A percentile compares a stretch with the other conserved stretches of the same genome.
phyloP scores from a whole-genome alignment of 306 rosid species.

The Vigna mungo region DNA sequence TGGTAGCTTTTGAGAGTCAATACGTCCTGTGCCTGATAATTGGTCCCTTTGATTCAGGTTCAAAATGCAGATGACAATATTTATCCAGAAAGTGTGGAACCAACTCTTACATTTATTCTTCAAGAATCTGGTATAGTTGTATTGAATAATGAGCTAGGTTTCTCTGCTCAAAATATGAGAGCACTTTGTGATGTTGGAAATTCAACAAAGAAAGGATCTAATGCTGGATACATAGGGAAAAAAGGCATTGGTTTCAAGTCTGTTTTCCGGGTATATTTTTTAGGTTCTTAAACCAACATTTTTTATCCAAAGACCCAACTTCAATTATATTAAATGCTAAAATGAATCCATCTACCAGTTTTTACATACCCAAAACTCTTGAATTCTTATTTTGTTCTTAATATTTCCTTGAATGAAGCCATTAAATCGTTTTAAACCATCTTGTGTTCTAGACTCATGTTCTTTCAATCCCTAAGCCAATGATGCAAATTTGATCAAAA shows the following conservation, averaged over 20 bases:
- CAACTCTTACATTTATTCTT: conserved; percentile 88
- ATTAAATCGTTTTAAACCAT: background rate
- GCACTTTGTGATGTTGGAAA: conserved; percentile 98
- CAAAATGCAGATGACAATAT: conserved; percentile 97
- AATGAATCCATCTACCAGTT: background rate
- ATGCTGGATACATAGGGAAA: conserved; percentile 91
- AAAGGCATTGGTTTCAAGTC: conserved; percentile 99
- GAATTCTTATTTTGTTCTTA: background rate
- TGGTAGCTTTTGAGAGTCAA: conserved; percentile 27
- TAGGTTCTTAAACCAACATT: conserved; percentile 7
- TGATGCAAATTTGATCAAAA: background rate
- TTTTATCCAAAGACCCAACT: background rate
- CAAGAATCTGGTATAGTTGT: conserved; percentile 75
- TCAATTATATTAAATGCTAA: background rate
- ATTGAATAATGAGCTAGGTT: conserved; percentile 89
- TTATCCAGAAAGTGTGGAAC: conserved; percentile 78
- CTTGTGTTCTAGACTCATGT: background rate
- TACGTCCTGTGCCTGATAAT: conserved; percentile 35
- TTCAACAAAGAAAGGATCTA: conserved; percentile 93
- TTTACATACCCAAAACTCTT: background rate
- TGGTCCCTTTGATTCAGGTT: conserved; percentile 68
- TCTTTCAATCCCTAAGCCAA: background rate
- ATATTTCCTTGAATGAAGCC: background rate
- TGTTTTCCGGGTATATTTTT: conserved; percentile 64
- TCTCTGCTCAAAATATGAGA: conserved; percentile 80